phyloP scores from a whole-genome alignment of 1,284 basidiomycete genomes.

The Ustilago trichophora region DNA sequence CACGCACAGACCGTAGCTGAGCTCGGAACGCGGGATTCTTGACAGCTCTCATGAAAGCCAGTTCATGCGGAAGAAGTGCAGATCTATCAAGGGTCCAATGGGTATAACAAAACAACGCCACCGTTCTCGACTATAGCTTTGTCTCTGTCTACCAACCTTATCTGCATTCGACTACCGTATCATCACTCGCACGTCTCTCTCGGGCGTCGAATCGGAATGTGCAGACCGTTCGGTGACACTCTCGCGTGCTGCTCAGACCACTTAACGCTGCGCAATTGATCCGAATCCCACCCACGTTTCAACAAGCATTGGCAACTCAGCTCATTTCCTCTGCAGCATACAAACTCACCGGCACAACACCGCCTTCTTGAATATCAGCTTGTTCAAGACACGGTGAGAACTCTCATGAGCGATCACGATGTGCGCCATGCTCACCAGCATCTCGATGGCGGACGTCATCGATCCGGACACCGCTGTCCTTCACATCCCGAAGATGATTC shows the following conservation, averaged over 20 bases:
- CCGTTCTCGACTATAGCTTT: background rate
- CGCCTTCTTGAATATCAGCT: too few species aligned
- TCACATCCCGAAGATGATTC: conserved; percentile 45
- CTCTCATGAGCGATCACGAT: too few species aligned
- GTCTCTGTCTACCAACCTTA: background rate
- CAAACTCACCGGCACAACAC: too few species aligned
- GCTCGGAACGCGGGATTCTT: conserved; percentile 31
- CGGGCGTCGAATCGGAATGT: background rate
- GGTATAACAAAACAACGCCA: background rate
- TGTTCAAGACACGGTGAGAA: too few species aligned
- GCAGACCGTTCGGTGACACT: background rate
- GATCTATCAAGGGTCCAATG: conserved; percentile 21
- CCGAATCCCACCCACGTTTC: too few species aligned
- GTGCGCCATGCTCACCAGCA: conserved; percentile 26
- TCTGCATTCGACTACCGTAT: too few species aligned
- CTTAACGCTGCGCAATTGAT: background rate
- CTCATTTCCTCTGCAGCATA: too few species aligned
- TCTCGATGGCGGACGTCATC: conserved; percentile 42
- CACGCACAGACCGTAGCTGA: conserved; percentile 1
- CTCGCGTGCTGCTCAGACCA: background rate
- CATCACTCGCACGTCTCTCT: too few species aligned
- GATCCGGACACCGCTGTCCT: conserved; percentile 33
- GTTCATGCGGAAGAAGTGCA: too few species aligned
- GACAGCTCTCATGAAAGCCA: too few species aligned
- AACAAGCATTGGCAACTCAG: background rate